phyloP scores from a whole-genome alignment of 495 filamentous ascomycete genomes.

The Penicillium paradoxum region DNA sequence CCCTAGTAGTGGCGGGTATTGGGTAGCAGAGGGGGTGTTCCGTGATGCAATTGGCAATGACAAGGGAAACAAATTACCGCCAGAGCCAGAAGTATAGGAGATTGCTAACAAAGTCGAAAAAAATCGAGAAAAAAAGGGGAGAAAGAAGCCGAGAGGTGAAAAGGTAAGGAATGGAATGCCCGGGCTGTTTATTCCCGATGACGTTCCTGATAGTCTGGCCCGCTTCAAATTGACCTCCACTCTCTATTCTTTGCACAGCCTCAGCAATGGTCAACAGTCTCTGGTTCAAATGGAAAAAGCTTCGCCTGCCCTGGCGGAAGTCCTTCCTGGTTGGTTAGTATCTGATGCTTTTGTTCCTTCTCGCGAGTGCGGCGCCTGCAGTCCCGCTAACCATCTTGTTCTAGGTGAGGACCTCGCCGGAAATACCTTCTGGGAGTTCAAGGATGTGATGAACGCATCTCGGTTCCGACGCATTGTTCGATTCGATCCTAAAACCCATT shows the following conservation, averaged over 20 bases:
- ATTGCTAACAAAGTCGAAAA: not conserved
- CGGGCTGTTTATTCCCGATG: constrained; percentile 29
- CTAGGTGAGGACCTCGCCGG: constrained; percentile 78
- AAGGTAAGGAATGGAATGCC: constrained; percentile 23
- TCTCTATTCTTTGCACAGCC: constrained; percentile 15
- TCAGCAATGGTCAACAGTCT: constrained; percentile 40
- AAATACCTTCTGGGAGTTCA: constrained; percentile 95
- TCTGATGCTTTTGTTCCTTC: constrained; percentile 1
- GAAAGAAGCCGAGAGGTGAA: constrained; percentile 8
- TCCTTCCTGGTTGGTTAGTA: constrained; percentile 70
- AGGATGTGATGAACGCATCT: constrained; percentile 54
- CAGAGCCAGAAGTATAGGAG: not conserved
- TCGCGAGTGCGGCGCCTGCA: not conserved
- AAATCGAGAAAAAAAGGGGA: not conserved
- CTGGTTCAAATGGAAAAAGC: constrained; percentile 84
- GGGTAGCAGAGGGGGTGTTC: constrained; percentile 17
- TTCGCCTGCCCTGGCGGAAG: constrained; percentile 81
- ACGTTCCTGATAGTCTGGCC: constrained; percentile 21
- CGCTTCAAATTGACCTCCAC: constrained; percentile 5
- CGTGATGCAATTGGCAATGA: constrained; percentile 3
- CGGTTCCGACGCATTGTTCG: constrained; percentile 63
- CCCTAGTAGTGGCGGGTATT: constrained; percentile 17
- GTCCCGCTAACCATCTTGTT: constrained; percentile 10
- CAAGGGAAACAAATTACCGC: not conserved
- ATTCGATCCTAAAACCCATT: constrained; percentile 54